A percentile compares a stretch with the other conserved stretches of the same genome.
These are phyloP conservation scores for Tympanopsis confertula DNA, from an alignment of 2,329 filamentous ascomycete genomes.

Conservation along the genomic window DNA sequence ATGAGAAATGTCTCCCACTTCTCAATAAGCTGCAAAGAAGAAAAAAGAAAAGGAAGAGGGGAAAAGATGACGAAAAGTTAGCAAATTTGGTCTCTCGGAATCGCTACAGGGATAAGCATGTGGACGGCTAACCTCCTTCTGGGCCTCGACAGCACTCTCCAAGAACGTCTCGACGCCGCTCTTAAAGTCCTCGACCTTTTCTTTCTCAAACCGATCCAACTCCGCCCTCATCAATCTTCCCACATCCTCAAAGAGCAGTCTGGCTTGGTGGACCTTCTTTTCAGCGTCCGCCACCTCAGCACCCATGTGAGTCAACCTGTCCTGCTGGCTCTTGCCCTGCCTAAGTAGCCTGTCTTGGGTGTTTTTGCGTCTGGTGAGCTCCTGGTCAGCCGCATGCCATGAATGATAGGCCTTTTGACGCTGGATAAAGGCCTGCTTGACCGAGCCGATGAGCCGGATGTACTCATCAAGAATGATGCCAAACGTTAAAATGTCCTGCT, in stretches of 20 bases:
- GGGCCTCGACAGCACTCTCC: constrained; percentile 91
- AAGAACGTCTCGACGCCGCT: constrained; percentile 94
- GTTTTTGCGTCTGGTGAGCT: constrained; percentile 77
- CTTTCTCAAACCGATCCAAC: constrained; percentile 83
- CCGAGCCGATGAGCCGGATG: constrained; percentile 85
- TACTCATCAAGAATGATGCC: constrained; percentile 98
- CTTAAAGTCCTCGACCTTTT: constrained; percentile 99
- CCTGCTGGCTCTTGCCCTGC: constrained; percentile 91
- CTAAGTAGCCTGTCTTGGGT: constrained; percentile 89
- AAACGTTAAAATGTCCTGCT: constrained; percentile 90
- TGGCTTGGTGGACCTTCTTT: constrained; percentile 78
- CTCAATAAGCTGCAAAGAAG: constrained; percentile 49
- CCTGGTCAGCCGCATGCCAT: constrained; percentile 84
- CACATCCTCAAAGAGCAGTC: constrained; percentile 93
- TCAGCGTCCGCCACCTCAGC: constrained; percentile 91
- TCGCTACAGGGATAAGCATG: not conserved
- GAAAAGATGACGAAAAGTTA: constrained; percentile 2
- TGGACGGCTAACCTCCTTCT: constrained; percentile 71
- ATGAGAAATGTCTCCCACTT: constrained; percentile 98
- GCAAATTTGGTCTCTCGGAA: constrained; percentile 11
- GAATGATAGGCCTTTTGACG: constrained; percentile 91
- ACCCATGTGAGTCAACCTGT: constrained; percentile 80
- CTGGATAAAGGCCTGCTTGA: constrained; percentile 85
- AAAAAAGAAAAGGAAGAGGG: constrained; percentile 10
- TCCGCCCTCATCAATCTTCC: constrained; percentile 82